Evolutionary conservation across 768 basidiomycete genomes (phyloP).

Genomic region (Albatrellus ellisii): DNA sequence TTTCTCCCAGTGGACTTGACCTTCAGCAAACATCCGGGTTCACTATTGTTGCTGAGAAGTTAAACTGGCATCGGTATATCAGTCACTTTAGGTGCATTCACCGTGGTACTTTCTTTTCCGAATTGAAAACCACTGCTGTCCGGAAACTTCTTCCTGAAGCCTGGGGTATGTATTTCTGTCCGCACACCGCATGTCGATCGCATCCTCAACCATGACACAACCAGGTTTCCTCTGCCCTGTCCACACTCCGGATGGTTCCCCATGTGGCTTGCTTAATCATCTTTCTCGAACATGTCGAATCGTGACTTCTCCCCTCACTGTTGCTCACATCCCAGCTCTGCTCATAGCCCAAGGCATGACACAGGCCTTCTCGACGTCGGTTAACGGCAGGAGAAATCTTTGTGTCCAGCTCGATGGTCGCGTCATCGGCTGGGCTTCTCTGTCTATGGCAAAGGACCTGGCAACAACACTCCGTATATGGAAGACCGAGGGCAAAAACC

Average conservation of each 20-base stretch:
- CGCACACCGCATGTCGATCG: not conserved
- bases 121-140: constrained; percentile 95
- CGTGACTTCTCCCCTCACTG: constrained; percentile 61
- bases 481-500: constrained; percentile 82
- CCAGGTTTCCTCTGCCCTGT: constrained; percentile 95
- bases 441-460: constrained; percentile 58
- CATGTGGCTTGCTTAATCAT: constrained; percentile 96
- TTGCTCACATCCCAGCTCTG: constrained; percentile 69
- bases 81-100: constrained; percentile 98
- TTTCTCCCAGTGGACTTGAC: constrained; percentile 91
- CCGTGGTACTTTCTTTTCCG: constrained; percentile 98
- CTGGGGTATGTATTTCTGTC: constrained; percentile 89
- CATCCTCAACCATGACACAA: constrained; percentile 5
- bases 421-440: constrained; percentile 87
- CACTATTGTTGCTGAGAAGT: constrained; percentile 96
- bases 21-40: constrained; percentile 97
- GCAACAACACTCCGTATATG: constrained; percentile 80
- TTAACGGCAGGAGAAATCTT: constrained; percentile 73
- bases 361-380: constrained; percentile 63
- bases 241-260: constrained; percentile 96
- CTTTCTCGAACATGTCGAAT: constrained; percentile 89
- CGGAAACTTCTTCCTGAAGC: constrained; percentile 94
- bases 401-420: constrained; percentile 93
- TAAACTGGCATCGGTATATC: constrained; percentile 98
- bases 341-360: constrained; percentile 91